These are phyloP conservation scores for Ogataea paradorogensis DNA, from an alignment of 805 yeast genomes.

Conservation along the genomic window DNA sequence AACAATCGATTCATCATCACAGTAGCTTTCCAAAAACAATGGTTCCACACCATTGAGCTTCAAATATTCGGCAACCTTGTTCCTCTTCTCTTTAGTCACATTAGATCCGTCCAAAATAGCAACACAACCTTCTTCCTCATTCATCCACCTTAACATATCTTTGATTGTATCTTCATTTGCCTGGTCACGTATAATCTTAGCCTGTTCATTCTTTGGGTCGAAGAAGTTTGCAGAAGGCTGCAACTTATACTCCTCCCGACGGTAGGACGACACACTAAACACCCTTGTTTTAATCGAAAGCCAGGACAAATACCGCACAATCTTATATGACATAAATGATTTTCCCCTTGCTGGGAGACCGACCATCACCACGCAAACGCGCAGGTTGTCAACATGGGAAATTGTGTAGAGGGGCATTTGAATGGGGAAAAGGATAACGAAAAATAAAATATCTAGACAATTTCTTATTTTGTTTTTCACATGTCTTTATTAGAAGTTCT, in stretches of 20 bases:
- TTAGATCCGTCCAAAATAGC: conserved; percentile 95
- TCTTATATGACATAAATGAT: conserved; percentile 89
- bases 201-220: conserved; percentile 62
- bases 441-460: background rate
- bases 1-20: conserved; percentile 77
- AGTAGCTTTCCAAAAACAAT: conserved; percentile 88
- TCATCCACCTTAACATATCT: conserved; percentile 87
- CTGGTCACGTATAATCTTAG: conserved; percentile 56
- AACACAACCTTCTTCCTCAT: conserved; percentile 76
- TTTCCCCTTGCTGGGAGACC: conserved; percentile 92
- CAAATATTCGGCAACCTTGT: conserved; percentile 52
- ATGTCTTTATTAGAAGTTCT: conserved; percentile 10
- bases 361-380: conserved; percentile 85
- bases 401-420: conserved; percentile 56
- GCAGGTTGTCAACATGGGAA: conserved; percentile 63
- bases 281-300: conserved; percentile 80
- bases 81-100: conserved; percentile 71
- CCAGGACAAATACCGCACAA: conserved; percentile 92
- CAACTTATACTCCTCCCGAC: conserved; percentile 57
- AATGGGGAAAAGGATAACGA: background rate
- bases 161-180: conserved; percentile 71
- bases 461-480: background rate
- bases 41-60: conserved; percentile 74
- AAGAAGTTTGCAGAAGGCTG: conserved; percentile 78
- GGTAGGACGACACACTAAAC: conserved; percentile 85